Base-by-base conservation (phyloP, 1,139 yeast species). In the Candida dubliniensis region DNA sequence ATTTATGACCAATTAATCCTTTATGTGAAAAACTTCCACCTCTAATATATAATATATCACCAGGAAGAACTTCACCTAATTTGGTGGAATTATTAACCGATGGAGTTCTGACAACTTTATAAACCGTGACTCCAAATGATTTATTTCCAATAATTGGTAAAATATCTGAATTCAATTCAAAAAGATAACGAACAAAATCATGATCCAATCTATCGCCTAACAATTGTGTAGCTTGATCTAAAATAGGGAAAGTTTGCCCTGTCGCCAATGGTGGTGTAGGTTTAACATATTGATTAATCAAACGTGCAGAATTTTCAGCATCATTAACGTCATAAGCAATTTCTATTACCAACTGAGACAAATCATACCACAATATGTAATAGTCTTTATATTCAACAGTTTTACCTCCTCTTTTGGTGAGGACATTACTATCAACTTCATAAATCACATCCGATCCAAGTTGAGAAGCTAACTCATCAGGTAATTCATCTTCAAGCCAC, bases 31-130 rank as follows among this genome's bases (percentile, higher is more conserved):
- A 90, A 49, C 77, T 77, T 8, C 90, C 96, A 47, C 81, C 80
- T 55, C 84, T 79, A 51, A 89, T 77, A 48, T 89, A 85, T 39
- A 89, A 66, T 13, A 93, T 73, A 60, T 93, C 98, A 46, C 99
- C 99, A 0, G 95, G 83, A 41, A 78, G 76, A 46, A 89, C 78
- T 38, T 82, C 87, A 44, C 82, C 93, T 29, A 69, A 55, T 52
- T 78, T 79, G 15, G 76, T 71, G 11, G 13, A 8, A 13, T 30
- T 30, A 11, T 30, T 30, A 8, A 82, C 78, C 34, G 82, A 82
- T 40, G 78, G 72, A 46, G 66, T 66, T 52, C 64, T 67, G 43
- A 54, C 48, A 47, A 62, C 67, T 54, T 74, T 70, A 63, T 86
- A 88, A 39, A 91, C 72, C 2, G 83, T 71, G 0, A 81, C 85